Evolutionary conservation across 768 basidiomycete species (phyloP).

Genomic region (Gymnopilus junonius): DNA sequence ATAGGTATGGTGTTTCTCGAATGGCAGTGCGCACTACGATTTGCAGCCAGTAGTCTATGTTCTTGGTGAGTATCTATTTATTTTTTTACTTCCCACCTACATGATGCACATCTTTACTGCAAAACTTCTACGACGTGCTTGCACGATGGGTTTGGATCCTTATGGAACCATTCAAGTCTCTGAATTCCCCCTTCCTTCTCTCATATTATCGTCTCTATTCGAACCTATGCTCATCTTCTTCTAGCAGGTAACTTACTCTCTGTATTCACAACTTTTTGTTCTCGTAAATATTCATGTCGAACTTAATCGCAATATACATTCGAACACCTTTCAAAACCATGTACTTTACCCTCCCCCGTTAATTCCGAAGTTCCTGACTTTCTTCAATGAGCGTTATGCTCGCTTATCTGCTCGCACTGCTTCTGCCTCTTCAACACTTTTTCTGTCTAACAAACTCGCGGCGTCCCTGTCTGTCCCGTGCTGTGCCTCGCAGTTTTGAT

Average conservation of each 20-base stretch:
- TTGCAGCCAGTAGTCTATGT: background rate
- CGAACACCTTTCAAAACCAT: no score
- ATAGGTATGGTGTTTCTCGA: background rate
- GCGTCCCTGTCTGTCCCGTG: no score
- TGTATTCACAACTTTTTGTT: background rate
- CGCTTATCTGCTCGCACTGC: no score
- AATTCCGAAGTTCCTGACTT: no score
- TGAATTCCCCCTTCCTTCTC: constrained; percentile 39
- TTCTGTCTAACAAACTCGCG: no score
- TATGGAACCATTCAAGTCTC: constrained; percentile 86
- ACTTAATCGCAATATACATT: background rate
- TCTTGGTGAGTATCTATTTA: constrained; percentile 33
- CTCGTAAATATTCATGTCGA: background rate
- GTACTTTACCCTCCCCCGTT: no score
- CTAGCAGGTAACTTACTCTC: background rate
- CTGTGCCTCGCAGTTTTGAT: no score
- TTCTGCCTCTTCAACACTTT: no score
- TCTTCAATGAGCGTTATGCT: no score
- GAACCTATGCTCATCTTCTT: constrained; percentile 2
- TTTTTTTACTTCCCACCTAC: background rate
- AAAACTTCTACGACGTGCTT: constrained; percentile 55
- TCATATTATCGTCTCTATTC: background rate
- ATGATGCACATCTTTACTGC: constrained; percentile 46
- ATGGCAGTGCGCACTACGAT: background rate
- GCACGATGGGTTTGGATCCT: constrained; percentile 66